Percentiles rank a stretch among this genome's conserved stretches.
Evolutionary conservation across 257 asterid species (phyloP).

Genomic region (Apocynum venetum): DNA sequence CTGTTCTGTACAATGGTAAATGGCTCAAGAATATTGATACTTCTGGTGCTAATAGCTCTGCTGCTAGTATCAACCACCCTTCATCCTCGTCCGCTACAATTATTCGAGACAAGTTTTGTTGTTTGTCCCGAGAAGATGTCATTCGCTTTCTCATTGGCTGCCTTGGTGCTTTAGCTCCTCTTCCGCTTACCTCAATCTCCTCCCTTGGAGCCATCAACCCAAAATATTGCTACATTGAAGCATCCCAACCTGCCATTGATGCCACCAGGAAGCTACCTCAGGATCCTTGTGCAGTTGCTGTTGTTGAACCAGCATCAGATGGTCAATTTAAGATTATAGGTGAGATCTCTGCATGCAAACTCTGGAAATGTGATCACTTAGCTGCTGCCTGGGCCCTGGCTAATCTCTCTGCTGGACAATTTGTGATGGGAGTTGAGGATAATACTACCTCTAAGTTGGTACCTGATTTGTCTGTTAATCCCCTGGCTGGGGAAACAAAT

Average conservation of each 20-base stretch:
- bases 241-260: slow-evolving; percentile 67
- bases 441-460: slow-evolving; percentile 36
- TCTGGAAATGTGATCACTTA: slow-evolving; percentile 85
- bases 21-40: slow-evolving; percentile 71
- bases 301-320: slow-evolving; percentile 60
- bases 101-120: slow-evolving; percentile 64
- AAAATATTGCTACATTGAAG: slow-evolving; percentile 54
- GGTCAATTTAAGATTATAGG: slow-evolving; percentile 67
- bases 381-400: slow-evolving; percentile 95
- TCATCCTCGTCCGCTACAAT: slow-evolving; percentile 54
- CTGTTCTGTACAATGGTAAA: slow-evolving; percentile 76
- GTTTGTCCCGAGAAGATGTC: slow-evolving; percentile 89
- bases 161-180: slow-evolving; percentile 95
- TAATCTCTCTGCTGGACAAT: slow-evolving; percentile 79
- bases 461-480: slow-evolving; percentile 34
- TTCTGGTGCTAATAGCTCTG: slow-evolving; percentile 28
- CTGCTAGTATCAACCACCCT: slow-evolving; percentile 36
- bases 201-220: slow-evolving; percentile 68
- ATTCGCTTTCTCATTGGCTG: slow-evolving; percentile 92
- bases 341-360: slow-evolving; percentile 77
- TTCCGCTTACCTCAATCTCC: slow-evolving; percentile 83
- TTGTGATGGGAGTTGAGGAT: slow-evolving; percentile 92
- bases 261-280: slow-evolving; percentile 48
- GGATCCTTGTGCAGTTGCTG: slow-evolving; percentile 87
- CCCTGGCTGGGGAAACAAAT: slow-evolving; percentile 27